Base-by-base conservation (phyloP, 257 asterid genomes). In the Jaltomata sinuosa region DNA sequence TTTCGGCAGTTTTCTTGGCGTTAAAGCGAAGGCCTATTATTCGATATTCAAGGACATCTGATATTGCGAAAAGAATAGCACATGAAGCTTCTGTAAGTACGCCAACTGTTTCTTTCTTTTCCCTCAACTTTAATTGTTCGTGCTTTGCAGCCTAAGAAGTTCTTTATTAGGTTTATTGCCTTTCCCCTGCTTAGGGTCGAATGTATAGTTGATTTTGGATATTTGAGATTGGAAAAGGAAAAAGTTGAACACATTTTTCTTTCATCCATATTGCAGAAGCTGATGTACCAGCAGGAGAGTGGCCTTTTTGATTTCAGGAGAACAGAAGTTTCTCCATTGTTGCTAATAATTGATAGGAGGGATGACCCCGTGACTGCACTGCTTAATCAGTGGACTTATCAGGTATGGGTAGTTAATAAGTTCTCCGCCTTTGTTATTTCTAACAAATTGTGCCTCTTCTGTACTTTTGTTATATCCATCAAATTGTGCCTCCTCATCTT, bases 361-460 rank as follows among this genome's bases (percentile, higher is more conserved):
- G 99, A 96, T 89, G 99, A 96, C 87, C 99, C 98, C 14, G 99
- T 94, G 86, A 92, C 97, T 79, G 94, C 99, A 72, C 89, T 96
- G 84, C 98, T 96, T 85, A 94, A 96, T 88, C 99, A 94, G 82
- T 96, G 99, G 99, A 94, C 99, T 22, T 96, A 94, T 91, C 99
- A 97, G 99, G 99, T 95, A 87, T 57, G 45, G 11, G 29, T 77
- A 49, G 47, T 77, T 45, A 49, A 64, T 77, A 77, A 49, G 64
- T 16, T 77, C 62, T 77, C 45, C 55, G 54, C 31, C 42, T 52
- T 74, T 85, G 55, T 47, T 45, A 38, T 85, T 77, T n/a, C 36
- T 11, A 82, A 54, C n/a, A 40, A 49, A 9, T 18, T 57, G 19
- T 64, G 22, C 22, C 72, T 29, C 42, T 31, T 64, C 72, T 61